Evolutionary conservation across 192 early-diverging fungal species (phyloP).

Genomic region (Backusella circina): DNA sequence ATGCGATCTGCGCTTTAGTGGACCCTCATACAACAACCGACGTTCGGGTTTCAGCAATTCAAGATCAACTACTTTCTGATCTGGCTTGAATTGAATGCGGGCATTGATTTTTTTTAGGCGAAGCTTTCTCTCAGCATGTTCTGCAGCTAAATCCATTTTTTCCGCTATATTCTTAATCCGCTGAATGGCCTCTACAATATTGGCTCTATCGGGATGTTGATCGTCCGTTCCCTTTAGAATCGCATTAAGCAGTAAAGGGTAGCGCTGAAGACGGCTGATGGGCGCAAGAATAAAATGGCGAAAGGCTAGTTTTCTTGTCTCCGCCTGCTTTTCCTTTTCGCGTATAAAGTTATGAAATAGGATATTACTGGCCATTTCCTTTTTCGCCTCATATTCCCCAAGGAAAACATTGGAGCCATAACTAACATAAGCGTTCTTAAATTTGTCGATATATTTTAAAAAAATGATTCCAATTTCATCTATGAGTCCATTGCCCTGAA

Average conservation of each 20-base stretch:
- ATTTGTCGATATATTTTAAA: constrained; percentile 54
- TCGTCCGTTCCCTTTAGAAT: constrained; percentile 79
- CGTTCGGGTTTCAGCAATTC: constrained; percentile 66
- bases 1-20: constrained; percentile 44
- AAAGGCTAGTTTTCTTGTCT: constrained; percentile 28
- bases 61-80: constrained; percentile 30
- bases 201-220: constrained; percentile 70
- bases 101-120: constrained; percentile 19
- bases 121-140: not conserved
- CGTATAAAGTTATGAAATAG: constrained; percentile 72
- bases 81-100: constrained; percentile 8
- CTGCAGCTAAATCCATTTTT: constrained; percentile 15
- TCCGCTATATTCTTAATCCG: constrained; percentile 8
- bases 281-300: constrained; percentile 63
- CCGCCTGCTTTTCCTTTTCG: constrained; percentile 51
- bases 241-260: constrained; percentile 76
- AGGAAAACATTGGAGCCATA: constrained; percentile 81
- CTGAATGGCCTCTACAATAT: constrained; percentile 36
- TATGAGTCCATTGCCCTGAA: constrained; percentile 45
- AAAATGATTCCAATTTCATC: constrained; percentile 84
- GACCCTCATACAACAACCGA: constrained; percentile 73
- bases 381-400: constrained; percentile 67
- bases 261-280: constrained; percentile 79
- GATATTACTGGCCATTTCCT: constrained; percentile 60
- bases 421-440: constrained; percentile 66